Evolutionary conservation across 2,329 filamentous ascomycete species (phyloP).

Genomic region (Fusarium austroafricanum): DNA sequence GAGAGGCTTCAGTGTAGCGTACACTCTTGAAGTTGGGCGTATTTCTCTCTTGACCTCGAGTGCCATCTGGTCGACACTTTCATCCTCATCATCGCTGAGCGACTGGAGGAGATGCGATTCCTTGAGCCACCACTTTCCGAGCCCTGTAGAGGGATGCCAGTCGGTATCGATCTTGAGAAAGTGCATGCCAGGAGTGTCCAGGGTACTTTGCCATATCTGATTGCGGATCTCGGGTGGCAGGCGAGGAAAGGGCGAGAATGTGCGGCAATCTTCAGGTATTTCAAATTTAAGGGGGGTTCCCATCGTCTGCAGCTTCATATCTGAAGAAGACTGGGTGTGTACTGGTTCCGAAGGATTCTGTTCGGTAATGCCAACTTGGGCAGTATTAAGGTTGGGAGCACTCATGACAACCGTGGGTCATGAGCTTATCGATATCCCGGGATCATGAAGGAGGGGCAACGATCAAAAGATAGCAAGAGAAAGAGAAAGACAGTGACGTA

Average conservation of each 20-base stretch:
- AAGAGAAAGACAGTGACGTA: background rate
- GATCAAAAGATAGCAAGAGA: background rate
- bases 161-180: slow-evolving; percentile 48
- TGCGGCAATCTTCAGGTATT: slow-evolving; percentile 48
- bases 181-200: slow-evolving; percentile 51
- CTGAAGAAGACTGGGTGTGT: background rate
- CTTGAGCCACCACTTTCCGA: slow-evolving; percentile 43
- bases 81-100: slow-evolving; percentile 24
- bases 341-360: background rate
- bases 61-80: slow-evolving; percentile 38
- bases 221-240: slow-evolving; percentile 53
- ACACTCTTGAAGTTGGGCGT: slow-evolving; percentile 27
- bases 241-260: slow-evolving; percentile 48
- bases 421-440: slow-evolving; percentile 34
- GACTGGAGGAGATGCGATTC: background rate
- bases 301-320: background rate
- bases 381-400: slow-evolving; percentile 19
- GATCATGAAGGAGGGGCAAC: slow-evolving; percentile 35
- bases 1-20: slow-evolving; percentile 41
- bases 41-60: slow-evolving; percentile 42
- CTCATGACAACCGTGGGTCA: slow-evolving; percentile 39
- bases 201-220: slow-evolving; percentile 50
- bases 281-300: slow-evolving; percentile 46
- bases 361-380: background rate
- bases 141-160: slow-evolving; percentile 19